Evolutionary conservation across 306 rosid genomes (phyloP), one percentile per base, ranked within the genome.

Genomic region (Bauhinia variegata): DNA sequence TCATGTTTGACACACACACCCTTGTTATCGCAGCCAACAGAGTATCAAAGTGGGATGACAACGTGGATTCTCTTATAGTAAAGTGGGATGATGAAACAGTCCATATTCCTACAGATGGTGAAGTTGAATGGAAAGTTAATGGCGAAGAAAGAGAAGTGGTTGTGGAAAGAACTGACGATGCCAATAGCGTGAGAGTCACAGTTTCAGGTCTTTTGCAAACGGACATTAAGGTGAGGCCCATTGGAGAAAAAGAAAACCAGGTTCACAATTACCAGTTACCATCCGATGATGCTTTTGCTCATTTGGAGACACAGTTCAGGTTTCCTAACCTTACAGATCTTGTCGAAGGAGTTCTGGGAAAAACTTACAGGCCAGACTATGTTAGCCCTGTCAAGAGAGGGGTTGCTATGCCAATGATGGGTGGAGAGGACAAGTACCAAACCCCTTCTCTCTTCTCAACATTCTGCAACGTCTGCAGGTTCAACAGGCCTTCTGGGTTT

Each of bases 351-450:
- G 80, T 89, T 68, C 61, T 89, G 82, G 91, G 93, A 7, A 83
- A 87, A 83, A 86, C 93, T 46, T 89, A 86, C 64, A 70, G 86
- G 75, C 86, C 88, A 19, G 79, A 79, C 5, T 86, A 89, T 51
- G 79, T 83, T 66, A 89, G 86, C 73, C 83, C 91, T n/a, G 93
- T 83, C 0, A 89, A 89, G 79, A 76, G 80, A 61, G 84, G 93
- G 8, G 93, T 89, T 68, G 62, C 83, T 11, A 87, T 85, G 96
- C 93, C 95, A 42, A 85, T 81, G 85, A 86, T 86, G 88, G 89
- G 92, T 54, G 89, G 96, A 13, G 96, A 86, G 74, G 77, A 82
- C 73, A 88, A 74, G 75, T 88, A 88, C 75, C 72, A 72, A 16
- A 82, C 89, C 2, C 54, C 76, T 3, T 84, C 86, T 30, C 77